Percentiles rank a stretch among this genome's conserved stretches.
These are phyloP conservation scores for Bipolaris gigantea DNA, from an alignment of 2,329 filamentous ascomycete genomes.

Conservation along the genomic window DNA sequence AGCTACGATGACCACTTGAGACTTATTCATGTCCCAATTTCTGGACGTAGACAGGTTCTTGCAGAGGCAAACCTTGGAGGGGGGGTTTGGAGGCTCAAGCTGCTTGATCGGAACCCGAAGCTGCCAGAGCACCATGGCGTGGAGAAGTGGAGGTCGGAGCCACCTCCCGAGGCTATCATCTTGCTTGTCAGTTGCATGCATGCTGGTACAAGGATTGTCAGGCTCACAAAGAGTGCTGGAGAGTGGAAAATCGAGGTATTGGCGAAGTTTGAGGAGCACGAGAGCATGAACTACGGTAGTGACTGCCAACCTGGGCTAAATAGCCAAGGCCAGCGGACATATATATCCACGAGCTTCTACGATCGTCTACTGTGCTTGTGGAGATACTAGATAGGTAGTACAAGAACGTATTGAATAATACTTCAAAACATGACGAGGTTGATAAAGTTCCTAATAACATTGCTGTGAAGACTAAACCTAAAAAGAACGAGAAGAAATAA, in stretches of 20 bases:
- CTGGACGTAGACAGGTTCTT: conserved; percentile 56
- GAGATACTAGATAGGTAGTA: conserved; percentile 40
- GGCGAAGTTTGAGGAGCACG: conserved; percentile 77
- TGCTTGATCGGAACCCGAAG: conserved; percentile 48
- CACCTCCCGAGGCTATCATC: conserved; percentile 21
- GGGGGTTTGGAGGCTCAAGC: conserved; percentile 84
- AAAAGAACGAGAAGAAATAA: no score
- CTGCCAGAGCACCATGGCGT: conserved; percentile 15
- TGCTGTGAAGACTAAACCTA: neutral
- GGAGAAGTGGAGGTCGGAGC: conserved; percentile 20
- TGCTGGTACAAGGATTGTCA: conserved; percentile 72
- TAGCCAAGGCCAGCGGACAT: conserved; percentile 41
- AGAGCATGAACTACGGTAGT: conserved; percentile 94
- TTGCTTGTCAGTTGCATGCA: conserved; percentile 88
- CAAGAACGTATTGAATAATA: neutral
- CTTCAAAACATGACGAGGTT: neutral
- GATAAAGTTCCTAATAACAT: no score
- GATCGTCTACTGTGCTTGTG: conserved; percentile 72
- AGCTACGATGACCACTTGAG: conserved; percentile 88
- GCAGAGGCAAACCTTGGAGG: conserved; percentile 69
- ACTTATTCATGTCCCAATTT: conserved; percentile 55
- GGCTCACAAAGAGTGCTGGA: conserved; percentile 41
- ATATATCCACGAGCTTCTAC: conserved; percentile 77
- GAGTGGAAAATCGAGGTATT: conserved; percentile 66
- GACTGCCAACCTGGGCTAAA: conserved; percentile 59